A percentile compares a stretch with the other conserved stretches of the same genome.
These are phyloP conservation scores for Trichoderma sp. DNA, from an alignment of 2,329 filamentous ascomycete species.

Conservation along the genomic window DNA sequence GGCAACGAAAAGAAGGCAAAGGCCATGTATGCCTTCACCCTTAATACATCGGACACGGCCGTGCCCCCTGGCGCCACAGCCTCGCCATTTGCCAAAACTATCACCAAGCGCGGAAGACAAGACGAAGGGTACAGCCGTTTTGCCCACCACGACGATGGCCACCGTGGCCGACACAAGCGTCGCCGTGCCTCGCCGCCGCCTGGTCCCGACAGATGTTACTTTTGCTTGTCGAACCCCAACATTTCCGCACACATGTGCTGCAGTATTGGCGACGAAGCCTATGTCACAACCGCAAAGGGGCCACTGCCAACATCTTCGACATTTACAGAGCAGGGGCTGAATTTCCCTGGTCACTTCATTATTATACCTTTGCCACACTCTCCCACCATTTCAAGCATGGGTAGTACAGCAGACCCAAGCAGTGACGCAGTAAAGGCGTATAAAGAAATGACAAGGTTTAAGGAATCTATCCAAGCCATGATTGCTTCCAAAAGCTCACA, in stretches of 20 bases:
- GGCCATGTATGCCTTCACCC: conserved; percentile 72
- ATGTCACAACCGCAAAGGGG: conserved; percentile 89
- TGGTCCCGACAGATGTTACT: conserved; percentile 82
- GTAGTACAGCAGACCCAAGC: conserved; percentile 48
- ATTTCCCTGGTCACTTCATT: conserved; percentile 81
- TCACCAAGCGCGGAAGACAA: conserved; percentile 54
- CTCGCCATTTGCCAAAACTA: conserved; percentile 62
- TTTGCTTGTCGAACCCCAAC: conserved; percentile 86
- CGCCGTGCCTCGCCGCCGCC: conserved; percentile 54
- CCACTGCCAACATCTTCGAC: conserved; percentile 71
- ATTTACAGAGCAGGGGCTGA: conserved; percentile 61
- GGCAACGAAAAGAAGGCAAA: conserved; percentile 76
- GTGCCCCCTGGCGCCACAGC: conserved; percentile 70
- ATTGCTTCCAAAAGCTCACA: conserved; percentile 53
- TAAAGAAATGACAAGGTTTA: conserved; percentile 80
- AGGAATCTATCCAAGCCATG: conserved; percentile 74
- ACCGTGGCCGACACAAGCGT: conserved; percentile 45
- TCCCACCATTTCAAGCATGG: conserved; percentile 68
- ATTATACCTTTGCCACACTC: conserved; percentile 86
- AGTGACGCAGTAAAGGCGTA: conserved; percentile 60
- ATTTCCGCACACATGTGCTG: conserved; percentile 84
- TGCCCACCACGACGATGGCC: conserved; percentile 43
- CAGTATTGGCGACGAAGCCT: conserved; percentile 81
- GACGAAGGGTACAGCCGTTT: conserved; percentile 56
- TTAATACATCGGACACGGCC: conserved; percentile 62